A percentile compares a stretch with the other conserved stretches of the same genome.
Evolutionary conservation across 169 alveolate genomes (phyloP).

Genomic region (Sarcocystis neurona): DNA sequence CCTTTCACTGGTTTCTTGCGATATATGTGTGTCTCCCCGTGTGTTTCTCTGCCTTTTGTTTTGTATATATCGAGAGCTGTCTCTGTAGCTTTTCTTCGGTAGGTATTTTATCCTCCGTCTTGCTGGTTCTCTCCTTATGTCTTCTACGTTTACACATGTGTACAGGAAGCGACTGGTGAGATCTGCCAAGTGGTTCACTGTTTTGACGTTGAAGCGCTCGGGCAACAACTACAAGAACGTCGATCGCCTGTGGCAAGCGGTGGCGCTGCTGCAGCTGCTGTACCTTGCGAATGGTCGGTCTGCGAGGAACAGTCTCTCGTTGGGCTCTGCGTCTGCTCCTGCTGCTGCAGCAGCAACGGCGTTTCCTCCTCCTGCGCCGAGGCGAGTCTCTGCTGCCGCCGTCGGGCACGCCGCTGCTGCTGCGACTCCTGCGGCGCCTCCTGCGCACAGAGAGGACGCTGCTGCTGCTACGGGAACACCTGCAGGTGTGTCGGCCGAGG

Average conservation of each 20-base stretch:
- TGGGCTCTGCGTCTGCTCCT: not conserved
- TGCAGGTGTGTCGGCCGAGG: no score
- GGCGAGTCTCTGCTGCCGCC: not conserved
- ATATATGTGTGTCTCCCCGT: not conserved
- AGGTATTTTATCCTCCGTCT: not conserved
- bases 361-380: not conserved
- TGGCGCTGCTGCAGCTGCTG: slow-evolving; percentile 37
- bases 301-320: not conserved
- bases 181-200: slow-evolving; percentile 1
- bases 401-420: not conserved
- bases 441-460: no score
- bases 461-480: no score
- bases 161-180: slow-evolving; percentile 28
- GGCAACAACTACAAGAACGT: slow-evolving; percentile 1
- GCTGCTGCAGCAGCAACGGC: not conserved
- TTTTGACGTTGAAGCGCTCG: not conserved
- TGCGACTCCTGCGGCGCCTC: not conserved
- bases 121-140: not conserved
- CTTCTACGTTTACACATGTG: not conserved
- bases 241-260: slow-evolving; percentile 45
- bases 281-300: slow-evolving; percentile 26
- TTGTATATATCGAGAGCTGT: no score
- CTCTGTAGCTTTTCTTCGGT: not conserved
- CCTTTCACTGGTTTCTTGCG: not conserved
- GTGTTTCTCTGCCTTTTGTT: no score